Conservation (phyloP, 768 basidiomycete genomes). For the Chlorophyllum brunneum region DNA sequence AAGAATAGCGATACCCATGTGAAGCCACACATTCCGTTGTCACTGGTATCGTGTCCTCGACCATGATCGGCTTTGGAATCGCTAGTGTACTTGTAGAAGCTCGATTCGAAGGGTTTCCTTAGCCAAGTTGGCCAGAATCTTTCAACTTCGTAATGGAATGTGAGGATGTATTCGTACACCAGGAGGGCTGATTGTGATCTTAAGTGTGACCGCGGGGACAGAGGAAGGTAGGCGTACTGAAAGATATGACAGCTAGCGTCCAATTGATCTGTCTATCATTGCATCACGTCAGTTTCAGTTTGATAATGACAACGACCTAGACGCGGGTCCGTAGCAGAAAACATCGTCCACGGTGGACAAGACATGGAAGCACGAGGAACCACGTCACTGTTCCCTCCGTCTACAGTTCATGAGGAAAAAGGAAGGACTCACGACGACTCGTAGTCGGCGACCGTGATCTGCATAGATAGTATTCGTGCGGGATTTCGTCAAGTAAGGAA, state of each 20-base stretch:
- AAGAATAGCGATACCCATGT: slow-evolving; percentile 34
- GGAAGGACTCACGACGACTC: too few relatives aligned
- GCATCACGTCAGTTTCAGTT: too few relatives aligned
- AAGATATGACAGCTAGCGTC: slow-evolving; percentile 20
- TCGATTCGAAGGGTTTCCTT: neutral
- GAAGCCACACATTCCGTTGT: slow-evolving; percentile 23
- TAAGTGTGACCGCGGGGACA: neutral
- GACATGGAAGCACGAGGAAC: too few relatives aligned
- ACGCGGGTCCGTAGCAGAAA: too few relatives aligned
- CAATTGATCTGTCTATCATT: too few relatives aligned
- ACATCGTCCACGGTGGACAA: too few relatives aligned
- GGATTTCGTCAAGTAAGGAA: too few relatives aligned
- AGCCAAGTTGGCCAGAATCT: slow-evolving; percentile 33
- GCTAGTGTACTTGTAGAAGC: neutral
- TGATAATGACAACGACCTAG: too few relatives aligned
- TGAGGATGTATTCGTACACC: slow-evolving; percentile 45
- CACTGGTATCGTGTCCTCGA: slow-evolving; percentile 12
- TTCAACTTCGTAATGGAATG: slow-evolving; percentile 37
- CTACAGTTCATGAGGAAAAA: too few relatives aligned
- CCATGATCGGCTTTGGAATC: neutral
- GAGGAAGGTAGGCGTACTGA: slow-evolving; percentile 18
- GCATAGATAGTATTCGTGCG: too few relatives aligned
- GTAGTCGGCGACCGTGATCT: too few relatives aligned
- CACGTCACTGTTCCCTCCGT: too few relatives aligned
- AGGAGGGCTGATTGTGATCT: slow-evolving; percentile 26